Base-by-base conservation (phyloP, 345 rosid species). In the Aquilaria sinensis region DNA sequence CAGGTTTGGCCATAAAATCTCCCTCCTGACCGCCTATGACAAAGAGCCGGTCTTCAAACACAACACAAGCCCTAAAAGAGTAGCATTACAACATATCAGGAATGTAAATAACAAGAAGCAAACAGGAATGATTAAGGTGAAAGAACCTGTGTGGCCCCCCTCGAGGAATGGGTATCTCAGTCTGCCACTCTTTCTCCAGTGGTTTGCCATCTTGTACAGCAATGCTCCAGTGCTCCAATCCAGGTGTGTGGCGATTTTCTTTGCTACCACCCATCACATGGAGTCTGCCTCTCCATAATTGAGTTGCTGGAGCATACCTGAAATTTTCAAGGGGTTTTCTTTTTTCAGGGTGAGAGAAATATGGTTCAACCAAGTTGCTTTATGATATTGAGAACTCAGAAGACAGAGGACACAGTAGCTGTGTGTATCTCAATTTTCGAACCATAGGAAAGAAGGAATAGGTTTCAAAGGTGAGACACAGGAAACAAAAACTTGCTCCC, bases 61-160 rank as follows among this genome's bases (percentile, higher is more conserved):
- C 88, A 47, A 86, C 60, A 46, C 88, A 85, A 60, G 89, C 89
- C 86, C 90, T 89, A 80, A 51, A 51, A 14, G 55, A n/a, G 15
- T 29, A 51, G 55, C 15, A 14, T 2, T 37, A 9, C 43, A 37
- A 37, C 43, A 37, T 37, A 37, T 37, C 43, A 37, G 43, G 8
- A 37, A 1, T 37, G 43, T 9, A 5, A 37, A 37, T 9, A 37
- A 49, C n/a, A 51, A 51, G 9, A 51, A 51, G 14, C 23, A 51
- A 51, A 13, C 15, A 51, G 13, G n/a, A 55, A 33, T 46, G 6
- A 47, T 16, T 54, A 53, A 52, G 66, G 53, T 15, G 2, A 15
- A n/a, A 12, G 68, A 23, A 92, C 96, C 93, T 84, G 74, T 92
- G 96, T 2, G 96, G 98, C 64, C 98, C 96, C 54, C 98, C 98